Evolutionary conservation across 805 yeast species (phyloP).

Genomic region (Lipomyces japonicus): DNA sequence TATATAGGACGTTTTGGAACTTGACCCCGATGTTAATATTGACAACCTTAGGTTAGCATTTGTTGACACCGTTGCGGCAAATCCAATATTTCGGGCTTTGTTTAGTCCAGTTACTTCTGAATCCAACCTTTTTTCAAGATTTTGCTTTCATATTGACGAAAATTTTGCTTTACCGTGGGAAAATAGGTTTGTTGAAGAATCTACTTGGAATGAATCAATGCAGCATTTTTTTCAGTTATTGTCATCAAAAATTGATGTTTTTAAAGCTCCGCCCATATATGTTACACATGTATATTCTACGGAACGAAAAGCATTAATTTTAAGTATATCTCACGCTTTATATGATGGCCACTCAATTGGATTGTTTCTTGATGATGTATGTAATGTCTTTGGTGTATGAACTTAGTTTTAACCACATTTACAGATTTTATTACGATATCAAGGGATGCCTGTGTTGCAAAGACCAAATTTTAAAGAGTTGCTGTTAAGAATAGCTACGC

Average conservation of each 20-base stretch:
- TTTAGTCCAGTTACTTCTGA: slow-evolving; percentile 1
- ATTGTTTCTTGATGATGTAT: slow-evolving; percentile 17
- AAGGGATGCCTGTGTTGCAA: background rate
- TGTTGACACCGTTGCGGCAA: slow-evolving; percentile 4
- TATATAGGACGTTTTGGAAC: slow-evolving; percentile 13
- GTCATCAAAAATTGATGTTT: background rate
- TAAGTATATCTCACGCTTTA: slow-evolving; percentile 19
- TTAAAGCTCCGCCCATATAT: slow-evolving; percentile 9
- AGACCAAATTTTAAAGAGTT: slow-evolving; percentile 12
- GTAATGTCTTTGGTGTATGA: too few relatives aligned
- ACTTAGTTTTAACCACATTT: too few relatives aligned
- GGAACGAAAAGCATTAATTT: slow-evolving; percentile 2
- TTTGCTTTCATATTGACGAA: slow-evolving; percentile 6
- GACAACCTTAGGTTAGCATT: slow-evolving; percentile 16
- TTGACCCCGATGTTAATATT: slow-evolving; percentile 12
- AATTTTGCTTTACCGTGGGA: background rate
- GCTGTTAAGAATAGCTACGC: slow-evolving; percentile 5
- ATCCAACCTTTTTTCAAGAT: slow-evolving; percentile 1
- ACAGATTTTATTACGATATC: background rate
- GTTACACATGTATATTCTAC: background rate
- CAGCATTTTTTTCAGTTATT: background rate
- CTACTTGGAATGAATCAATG: background rate
- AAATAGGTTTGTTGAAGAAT: background rate
- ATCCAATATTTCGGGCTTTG: slow-evolving; percentile 11
- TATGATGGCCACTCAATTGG: slow-evolving; percentile 27